Base-by-base conservation (phyloP, 2,329 filamentous ascomycete genomes). In the Venturia oleaginea region DNA sequence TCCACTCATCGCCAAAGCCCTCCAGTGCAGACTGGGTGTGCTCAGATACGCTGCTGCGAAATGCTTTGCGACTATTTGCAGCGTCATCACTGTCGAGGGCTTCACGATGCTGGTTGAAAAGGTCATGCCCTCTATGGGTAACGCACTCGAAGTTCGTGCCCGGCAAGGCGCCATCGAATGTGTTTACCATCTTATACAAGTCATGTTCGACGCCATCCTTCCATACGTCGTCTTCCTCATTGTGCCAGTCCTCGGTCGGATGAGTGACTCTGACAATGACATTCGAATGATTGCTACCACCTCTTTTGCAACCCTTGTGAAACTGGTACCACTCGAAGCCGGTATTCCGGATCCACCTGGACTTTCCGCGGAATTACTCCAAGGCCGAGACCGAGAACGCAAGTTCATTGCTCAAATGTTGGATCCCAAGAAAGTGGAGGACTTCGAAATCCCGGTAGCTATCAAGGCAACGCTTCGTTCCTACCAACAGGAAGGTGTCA, bases 201-300 rank as follows among this genome's bases (percentile, higher is more conserved):
- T 97, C 62, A 99, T 99, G 94, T 94, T 96, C 67, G 94, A 97
- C 73, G 84, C 86, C 43, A 99, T 99, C 65, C 78, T 99, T 37
- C 94, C 95, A 3, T 99, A 99, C 72, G 94, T 99, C 67, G 97
- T 99, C 71, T 99, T 99, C 85, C 85, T 99, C 68, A 95, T 99
- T 66, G 95, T 97, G 15, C 94, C 94, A 17, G 94, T 99, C 4
- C 83, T 99, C 61, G 94, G 94, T 63, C 88, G 94, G 55, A 99
- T 99, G 94, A 97, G 94, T 73, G 94, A 99, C 74, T 96, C 93
- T 0, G 93, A 99, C 73, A 93, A 95, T 68, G 94, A 97, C 72
- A 90, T 99, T 63, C 88, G 94, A 63, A 83, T 97, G 7, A 89
- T 99, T 64, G 92, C 94, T 4, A 99, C 94, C 0, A 99, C 94